Base-by-base conservation (phyloP, 2,329 filamentous ascomycete genomes). In the Didymella lethalis region DNA sequence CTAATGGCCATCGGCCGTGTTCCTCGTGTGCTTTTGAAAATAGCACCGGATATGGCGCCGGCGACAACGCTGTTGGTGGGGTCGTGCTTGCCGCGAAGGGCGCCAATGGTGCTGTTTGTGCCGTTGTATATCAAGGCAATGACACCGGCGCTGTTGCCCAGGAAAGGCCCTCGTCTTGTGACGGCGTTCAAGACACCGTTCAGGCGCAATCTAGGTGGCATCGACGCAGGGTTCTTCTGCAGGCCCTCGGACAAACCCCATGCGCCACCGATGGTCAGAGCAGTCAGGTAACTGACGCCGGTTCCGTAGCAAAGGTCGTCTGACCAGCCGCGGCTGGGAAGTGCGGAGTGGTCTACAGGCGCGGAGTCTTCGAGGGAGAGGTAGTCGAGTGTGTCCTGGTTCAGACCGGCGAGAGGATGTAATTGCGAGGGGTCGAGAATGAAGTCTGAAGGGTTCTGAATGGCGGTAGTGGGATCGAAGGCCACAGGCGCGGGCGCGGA, bases 231-330 rank as follows among this genome's bases (percentile, higher is more conserved):
- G 61, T 85, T 83, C 78, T 90, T 89, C 73, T 89, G 88, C 70
- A 98, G 81, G 11, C 95, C 95, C 80, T 99, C 95, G 65, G 91
- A 89, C 68, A 99, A 79, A 62, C 95, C 95, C 94, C 94, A 98
- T 57, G 87, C 89, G 67, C 95, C 95, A 78, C 95, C 95, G 66
- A 96, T 76, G 40, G 90, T 86, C 71, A 99, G 83, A 7, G 91
- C 95, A n/a, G 91, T 83, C 61, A 99, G 84, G 77, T 99, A 99
- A 75, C 93, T 97, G 63, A 94, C 89, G 70, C 95, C 95, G 23
- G 95, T 96, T 74, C 96, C 95, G 78, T 99, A 99, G 81, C 95
- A 98, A 60, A 99, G 87, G 78, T 99, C 95, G 76, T 99, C 95
- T 61, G 93, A 96, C 88, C 96, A 99, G 76, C 95, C 95, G 77